These are phyloP conservation scores for Platismatia glauca DNA, from an alignment of 495 filamentous ascomycete genomes.

Conservation along the genomic window DNA sequence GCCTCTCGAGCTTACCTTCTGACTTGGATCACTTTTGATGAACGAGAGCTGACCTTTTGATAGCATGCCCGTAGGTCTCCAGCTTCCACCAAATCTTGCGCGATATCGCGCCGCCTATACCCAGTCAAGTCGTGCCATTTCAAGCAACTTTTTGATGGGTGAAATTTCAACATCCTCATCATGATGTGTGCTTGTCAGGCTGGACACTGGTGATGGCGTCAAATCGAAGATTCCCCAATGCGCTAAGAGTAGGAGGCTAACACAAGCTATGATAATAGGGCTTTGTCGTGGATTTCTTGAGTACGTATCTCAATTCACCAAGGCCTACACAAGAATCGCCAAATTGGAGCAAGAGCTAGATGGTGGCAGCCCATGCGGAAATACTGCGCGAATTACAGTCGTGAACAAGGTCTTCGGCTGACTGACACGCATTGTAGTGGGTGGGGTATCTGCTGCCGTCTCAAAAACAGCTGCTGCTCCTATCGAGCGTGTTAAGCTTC, in stretches of 20 bases:
- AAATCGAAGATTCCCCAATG: not conserved
- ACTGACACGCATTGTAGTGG: conserved; percentile 54
- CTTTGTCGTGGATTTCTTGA: conserved; percentile 90
- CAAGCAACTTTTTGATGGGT: not conserved
- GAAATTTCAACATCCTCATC: not conserved
- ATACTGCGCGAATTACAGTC: not conserved
- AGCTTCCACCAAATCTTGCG: conserved; percentile 16
- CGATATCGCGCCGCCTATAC: conserved; percentile 10
- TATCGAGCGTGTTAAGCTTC: conserved; percentile 99
- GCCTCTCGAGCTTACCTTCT: not conserved
- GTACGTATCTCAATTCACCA: conserved; percentile 53
- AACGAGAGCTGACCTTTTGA: conserved; percentile 1
- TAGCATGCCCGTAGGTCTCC: conserved; percentile 67
- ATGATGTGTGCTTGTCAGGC: not conserved
- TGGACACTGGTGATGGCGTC: not conserved
- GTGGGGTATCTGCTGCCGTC: conserved; percentile 99
- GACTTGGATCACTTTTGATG: too few relatives aligned
- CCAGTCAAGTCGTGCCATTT: conserved; percentile 4
- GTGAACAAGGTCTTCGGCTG: conserved; percentile 23
- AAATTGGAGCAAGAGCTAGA: not conserved
- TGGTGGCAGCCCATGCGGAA: not conserved
- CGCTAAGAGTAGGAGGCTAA: conserved; percentile 27
- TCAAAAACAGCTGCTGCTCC: conserved; percentile 99
- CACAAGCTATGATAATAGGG: conserved; percentile 35
- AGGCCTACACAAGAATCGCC: not conserved